Evolutionary conservation across 176 grass and related monocot species (phyloP).

Genomic region (Lolium perenne): DNA sequence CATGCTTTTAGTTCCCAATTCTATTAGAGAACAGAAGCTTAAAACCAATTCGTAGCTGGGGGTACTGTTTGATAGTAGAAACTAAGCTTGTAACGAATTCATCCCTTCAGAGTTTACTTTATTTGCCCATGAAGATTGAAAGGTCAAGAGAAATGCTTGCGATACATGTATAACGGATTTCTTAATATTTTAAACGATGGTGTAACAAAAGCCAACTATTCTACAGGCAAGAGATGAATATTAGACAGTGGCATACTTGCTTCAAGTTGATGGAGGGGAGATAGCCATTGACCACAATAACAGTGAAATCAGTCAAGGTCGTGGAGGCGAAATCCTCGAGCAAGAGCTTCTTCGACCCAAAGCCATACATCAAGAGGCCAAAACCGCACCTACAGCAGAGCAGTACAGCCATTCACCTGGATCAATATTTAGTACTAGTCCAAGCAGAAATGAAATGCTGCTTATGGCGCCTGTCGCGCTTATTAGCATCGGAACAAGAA

Average conservation of each 20-base stretch:
- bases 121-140: neutral
- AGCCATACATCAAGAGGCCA: slow-evolving; percentile 89
- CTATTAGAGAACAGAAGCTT: neutral
- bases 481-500: no score
- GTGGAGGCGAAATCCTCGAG: slow-evolving; percentile 87
- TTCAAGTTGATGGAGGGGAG: slow-evolving; percentile 85
- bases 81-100: slow-evolving; percentile 2
- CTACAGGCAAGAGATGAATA: neutral
- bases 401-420: neutral
- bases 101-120: neutral
- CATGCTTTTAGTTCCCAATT: slow-evolving; percentile 2
- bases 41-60: neutral
- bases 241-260: slow-evolving; percentile 55
- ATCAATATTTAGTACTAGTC: neutral
- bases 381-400: slow-evolving; percentile 65
- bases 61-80: neutral
- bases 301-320: slow-evolving; percentile 65
- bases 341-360: slow-evolving; percentile 85
- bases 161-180: slow-evolving; percentile 3
- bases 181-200: neutral
- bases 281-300: slow-evolving; percentile 91
- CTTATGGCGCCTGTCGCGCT: neutral
- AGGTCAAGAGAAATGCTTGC: neutral
- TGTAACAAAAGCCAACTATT: neutral
- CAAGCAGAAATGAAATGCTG: neutral